phyloP scores from a whole-genome alignment of 192 early-diverging fungal genomes.

The Geranomyces variabilis region DNA sequence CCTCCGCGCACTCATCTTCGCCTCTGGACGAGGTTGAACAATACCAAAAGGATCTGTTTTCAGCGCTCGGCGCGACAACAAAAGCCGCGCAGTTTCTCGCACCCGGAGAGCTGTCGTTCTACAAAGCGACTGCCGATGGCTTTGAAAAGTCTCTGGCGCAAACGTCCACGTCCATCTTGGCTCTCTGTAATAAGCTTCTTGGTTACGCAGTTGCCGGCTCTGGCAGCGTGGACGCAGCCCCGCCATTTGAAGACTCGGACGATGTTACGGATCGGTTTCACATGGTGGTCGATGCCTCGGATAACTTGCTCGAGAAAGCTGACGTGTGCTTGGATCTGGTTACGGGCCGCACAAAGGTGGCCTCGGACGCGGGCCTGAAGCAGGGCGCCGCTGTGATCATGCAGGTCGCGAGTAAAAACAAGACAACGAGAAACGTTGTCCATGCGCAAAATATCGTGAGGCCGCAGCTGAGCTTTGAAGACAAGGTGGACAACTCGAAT shows the following conservation, averaged over 20 bases:
- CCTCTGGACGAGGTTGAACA: constrained; percentile 17
- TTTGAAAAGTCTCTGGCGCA: constrained; percentile 24
- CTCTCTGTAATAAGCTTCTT: constrained; percentile 34
- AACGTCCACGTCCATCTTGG: constrained; percentile 23
- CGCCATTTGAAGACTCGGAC: constrained; percentile 62
- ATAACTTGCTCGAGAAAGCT: constrained; percentile 80
- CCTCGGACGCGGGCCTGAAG: not conserved
- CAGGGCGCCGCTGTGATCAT: constrained; percentile 21
- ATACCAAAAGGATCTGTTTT: constrained; percentile 27
- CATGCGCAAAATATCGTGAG: constrained; percentile 59
- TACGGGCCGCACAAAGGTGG: constrained; percentile 37
- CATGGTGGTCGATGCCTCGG: constrained; percentile 72
- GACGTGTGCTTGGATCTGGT: constrained; percentile 79
- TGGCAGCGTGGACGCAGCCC: not conserved
- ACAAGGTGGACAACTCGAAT: constrained; percentile 84
- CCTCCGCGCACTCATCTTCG: no score
- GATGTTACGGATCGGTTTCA: constrained; percentile 70
- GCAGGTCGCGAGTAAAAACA: not conserved
- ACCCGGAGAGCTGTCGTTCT: constrained; percentile 40
- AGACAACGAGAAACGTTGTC: constrained; percentile 11
- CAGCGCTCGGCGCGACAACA: constrained; percentile 25
- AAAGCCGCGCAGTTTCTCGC: constrained; percentile 34
- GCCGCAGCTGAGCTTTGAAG: constrained; percentile 87
- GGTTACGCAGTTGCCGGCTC: constrained; percentile 17
- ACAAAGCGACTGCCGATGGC: constrained; percentile 18